Percentiles rank a stretch among this genome's conserved stretches.
These are phyloP conservation scores for Cystofilobasidium capitatum DNA, from an alignment of 768 basidiomycete genomes.

Conservation along the genomic window DNA sequence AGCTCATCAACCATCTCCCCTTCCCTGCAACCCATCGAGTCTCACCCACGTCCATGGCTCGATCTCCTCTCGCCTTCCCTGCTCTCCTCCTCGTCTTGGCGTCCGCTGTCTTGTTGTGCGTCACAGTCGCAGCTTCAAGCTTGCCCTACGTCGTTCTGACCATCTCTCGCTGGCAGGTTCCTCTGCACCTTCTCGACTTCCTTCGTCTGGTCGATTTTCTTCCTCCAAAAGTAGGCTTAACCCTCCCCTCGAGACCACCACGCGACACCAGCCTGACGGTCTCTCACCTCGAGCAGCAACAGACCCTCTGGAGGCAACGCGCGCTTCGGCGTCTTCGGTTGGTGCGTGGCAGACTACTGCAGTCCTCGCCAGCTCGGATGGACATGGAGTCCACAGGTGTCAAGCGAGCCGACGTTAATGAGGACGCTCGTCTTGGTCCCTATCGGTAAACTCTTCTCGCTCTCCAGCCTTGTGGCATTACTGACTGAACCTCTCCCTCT, in stretches of 20 bases:
- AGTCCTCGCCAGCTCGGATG: not conserved
- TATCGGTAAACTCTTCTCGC: not conserved
- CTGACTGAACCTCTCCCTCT: too few species aligned
- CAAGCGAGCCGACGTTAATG: not conserved
- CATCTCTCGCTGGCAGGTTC: too few species aligned
- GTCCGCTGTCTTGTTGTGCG: not conserved
- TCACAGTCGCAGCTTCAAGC: not conserved
- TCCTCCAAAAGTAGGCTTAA: not conserved
- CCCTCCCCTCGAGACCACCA: not conserved
- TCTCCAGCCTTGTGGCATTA: not conserved
- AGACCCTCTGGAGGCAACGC: not conserved
- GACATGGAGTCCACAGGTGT: not conserved
- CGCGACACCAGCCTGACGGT: not conserved
- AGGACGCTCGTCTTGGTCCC: not conserved
- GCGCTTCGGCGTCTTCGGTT: not conserved
- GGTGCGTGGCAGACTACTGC: slow-evolving; percentile 4
- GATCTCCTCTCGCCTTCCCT: not conserved
- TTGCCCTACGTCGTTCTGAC: too few species aligned
- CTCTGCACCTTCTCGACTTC: not conserved
- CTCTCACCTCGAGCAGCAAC: not conserved
- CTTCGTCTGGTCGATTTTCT: not conserved
- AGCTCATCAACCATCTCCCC: too few species aligned
- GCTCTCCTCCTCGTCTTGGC: not conserved
- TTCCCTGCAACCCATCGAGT: too few species aligned
- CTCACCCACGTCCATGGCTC: not conserved